These are phyloP conservation scores for Zygoascus tannicola DNA, from an alignment of 805 yeast species.

Conservation along the genomic window DNA sequence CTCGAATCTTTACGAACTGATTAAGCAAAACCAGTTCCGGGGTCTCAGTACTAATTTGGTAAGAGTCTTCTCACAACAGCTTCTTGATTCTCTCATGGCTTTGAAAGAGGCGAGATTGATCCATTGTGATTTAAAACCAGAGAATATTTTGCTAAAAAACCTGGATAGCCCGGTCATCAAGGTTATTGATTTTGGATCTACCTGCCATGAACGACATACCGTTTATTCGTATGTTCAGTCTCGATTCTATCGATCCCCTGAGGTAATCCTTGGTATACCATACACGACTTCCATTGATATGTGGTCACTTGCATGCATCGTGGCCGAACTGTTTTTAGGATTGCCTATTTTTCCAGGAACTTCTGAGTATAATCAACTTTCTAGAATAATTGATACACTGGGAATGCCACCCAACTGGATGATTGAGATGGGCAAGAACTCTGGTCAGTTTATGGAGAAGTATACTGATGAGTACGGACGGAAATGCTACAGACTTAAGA, in stretches of 20 bases:
- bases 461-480: slow-evolving; percentile 29
- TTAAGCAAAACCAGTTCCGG: slow-evolving; percentile 87
- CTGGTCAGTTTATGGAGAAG: slow-evolving; percentile 57
- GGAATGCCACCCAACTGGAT: slow-evolving; percentile 91
- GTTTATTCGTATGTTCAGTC: slow-evolving; percentile 88
- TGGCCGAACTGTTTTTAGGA: slow-evolving; percentile 84
- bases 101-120: slow-evolving; percentile 77
- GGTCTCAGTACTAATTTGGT: slow-evolving; percentile 79
- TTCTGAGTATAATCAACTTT: slow-evolving; percentile 84
- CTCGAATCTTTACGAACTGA: slow-evolving; percentile 78
- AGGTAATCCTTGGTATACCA: slow-evolving; percentile 83
- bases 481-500: slow-evolving; percentile 35
- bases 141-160: slow-evolving; percentile 71
- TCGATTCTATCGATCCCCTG: slow-evolving; percentile 90
- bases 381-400: slow-evolving; percentile 70
- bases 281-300: slow-evolving; percentile 90
- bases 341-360: slow-evolving; percentile 92
- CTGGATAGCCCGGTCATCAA: slow-evolving; percentile 81
- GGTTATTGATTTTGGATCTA: slow-evolving; percentile 92
- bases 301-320: slow-evolving; percentile 95
- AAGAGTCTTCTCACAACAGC: slow-evolving; percentile 66
- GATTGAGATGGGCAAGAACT: slow-evolving; percentile 90
- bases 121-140: slow-evolving; percentile 97
- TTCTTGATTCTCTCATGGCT: slow-evolving; percentile 70
- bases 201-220: slow-evolving; percentile 86